Evolutionary conservation across 2,329 filamentous ascomycete species (phyloP).

Genomic region (Phialophora macrospora): DNA sequence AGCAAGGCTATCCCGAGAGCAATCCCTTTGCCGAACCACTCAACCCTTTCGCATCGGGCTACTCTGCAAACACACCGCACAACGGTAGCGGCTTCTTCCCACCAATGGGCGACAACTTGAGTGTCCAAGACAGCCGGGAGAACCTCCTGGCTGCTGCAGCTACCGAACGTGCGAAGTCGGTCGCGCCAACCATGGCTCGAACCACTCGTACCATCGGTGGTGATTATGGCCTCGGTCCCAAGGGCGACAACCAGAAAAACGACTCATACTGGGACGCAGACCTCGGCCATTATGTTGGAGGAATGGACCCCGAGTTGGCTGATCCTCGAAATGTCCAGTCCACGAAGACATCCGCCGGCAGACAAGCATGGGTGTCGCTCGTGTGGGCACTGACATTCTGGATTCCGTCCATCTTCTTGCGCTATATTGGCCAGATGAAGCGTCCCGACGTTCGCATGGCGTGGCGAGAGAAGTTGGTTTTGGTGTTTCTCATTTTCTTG

Average conservation of each 20-base stretch:
- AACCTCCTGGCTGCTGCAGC: constrained; percentile 65
- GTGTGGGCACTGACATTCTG: constrained; percentile 91
- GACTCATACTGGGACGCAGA: constrained; percentile 73
- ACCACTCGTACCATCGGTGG: constrained; percentile 64
- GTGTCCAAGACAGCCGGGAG: constrained; percentile 67
- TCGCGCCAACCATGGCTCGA: constrained; percentile 66
- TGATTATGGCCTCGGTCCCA: constrained; percentile 86
- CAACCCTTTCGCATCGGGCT: constrained; percentile 67
- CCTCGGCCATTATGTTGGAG: constrained; percentile 67
- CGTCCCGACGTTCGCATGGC: constrained; percentile 95
- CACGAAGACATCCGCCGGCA: constrained; percentile 64
- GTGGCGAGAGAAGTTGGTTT: constrained; percentile 91
- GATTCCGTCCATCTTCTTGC: constrained; percentile 85
- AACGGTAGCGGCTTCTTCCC: constrained; percentile 68
- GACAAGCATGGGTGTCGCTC: constrained; percentile 78
- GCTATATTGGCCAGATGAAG: constrained; percentile 90
- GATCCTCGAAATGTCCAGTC: constrained; percentile 77
- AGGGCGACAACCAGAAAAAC: constrained; percentile 78
- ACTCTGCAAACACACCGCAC: constrained; percentile 65
- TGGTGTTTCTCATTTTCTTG: constrained; percentile 78
- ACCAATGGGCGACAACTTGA: constrained; percentile 63
- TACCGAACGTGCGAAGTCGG: constrained; percentile 57
- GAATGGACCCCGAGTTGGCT: constrained; percentile 77
- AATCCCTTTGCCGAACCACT: constrained; percentile 41
- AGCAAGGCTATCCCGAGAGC: constrained; percentile 43